Evolutionary conservation across 306 rosid genomes (phyloP).

Genomic region (Ziziphus jujuba): DNA sequence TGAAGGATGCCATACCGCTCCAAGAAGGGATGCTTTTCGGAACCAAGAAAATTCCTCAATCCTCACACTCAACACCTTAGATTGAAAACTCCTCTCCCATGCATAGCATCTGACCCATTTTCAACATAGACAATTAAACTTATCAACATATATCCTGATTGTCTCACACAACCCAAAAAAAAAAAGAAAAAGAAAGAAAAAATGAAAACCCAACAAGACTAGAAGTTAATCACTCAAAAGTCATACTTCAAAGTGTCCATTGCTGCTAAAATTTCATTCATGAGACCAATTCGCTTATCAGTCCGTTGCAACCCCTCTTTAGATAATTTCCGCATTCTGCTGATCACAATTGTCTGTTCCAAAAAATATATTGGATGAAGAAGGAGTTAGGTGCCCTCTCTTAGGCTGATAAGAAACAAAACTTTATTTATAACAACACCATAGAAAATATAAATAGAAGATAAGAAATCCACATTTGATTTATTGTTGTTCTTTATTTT

Average conservation of each 20-base stretch:
- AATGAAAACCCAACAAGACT: not conserved
- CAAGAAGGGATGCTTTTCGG: slow-evolving; percentile 72
- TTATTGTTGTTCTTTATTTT: too few species aligned
- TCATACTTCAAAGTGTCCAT: slow-evolving; percentile 96
- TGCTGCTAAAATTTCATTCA: slow-evolving; percentile 97
- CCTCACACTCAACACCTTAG: slow-evolving; percentile 65
- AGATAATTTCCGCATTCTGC: slow-evolving; percentile 76
- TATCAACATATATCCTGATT: slow-evolving; percentile 19
- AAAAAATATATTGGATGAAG: slow-evolving; percentile 19
- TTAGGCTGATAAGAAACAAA: too few species aligned
- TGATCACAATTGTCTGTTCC: slow-evolving; percentile 77
- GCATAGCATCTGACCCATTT: slow-evolving; percentile 84
- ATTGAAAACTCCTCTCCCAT: slow-evolving; percentile 97
- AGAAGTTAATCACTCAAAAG: slow-evolving; percentile 3
- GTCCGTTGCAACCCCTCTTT: slow-evolving; percentile 92
- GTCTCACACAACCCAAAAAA: not conserved
- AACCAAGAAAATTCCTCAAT: slow-evolving; percentile 86
- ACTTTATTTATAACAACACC: too few species aligned
- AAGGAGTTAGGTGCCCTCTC: not conserved
- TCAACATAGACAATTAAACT: slow-evolving; percentile 26
- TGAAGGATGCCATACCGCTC: slow-evolving; percentile 66
- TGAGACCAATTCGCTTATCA: slow-evolving; percentile 95
- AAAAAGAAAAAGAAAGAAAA: not conserved
- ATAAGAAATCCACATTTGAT: too few species aligned
- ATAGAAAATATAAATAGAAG: too few species aligned